These are phyloP conservation scores for Niveomyces coronatus DNA, from an alignment of 2,329 filamentous ascomycete genomes.

Conservation along the genomic window DNA sequence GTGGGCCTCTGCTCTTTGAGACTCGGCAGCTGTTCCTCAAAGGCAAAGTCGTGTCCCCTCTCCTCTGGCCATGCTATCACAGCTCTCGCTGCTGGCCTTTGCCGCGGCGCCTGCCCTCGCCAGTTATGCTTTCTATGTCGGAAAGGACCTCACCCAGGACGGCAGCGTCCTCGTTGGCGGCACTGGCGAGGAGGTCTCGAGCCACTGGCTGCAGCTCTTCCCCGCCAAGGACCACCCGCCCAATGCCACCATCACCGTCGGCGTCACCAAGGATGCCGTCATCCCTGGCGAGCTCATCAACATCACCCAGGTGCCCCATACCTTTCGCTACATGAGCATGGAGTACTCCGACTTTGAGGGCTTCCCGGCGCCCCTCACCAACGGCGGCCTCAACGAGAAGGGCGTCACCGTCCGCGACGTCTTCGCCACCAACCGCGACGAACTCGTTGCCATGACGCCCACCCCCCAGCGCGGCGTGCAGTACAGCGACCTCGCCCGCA, in stretches of 20 bases:
- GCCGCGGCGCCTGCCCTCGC: slow-evolving; percentile 16
- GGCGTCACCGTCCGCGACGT: slow-evolving; percentile 31
- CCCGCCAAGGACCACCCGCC: slow-evolving; percentile 27
- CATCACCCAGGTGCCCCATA: slow-evolving; percentile 18
- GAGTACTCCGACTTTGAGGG: slow-evolving; percentile 29
- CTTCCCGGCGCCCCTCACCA: slow-evolving; percentile 32
- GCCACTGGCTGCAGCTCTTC: slow-evolving; percentile 36
- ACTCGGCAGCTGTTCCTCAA: too few relatives aligned
- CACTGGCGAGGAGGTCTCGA: slow-evolving; percentile 36
- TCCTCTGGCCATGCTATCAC: not conserved
- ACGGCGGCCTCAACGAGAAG: slow-evolving; percentile 32
- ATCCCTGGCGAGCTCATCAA: slow-evolving; percentile 21
- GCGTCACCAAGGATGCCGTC: slow-evolving; percentile 28
- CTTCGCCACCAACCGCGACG: slow-evolving; percentile 28
- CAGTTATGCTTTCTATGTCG: slow-evolving; percentile 39
- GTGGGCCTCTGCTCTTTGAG: too few relatives aligned
- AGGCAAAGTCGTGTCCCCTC: too few relatives aligned
- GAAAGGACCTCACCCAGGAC: slow-evolving; percentile 32
- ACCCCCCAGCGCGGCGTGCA: slow-evolving; percentile 29
- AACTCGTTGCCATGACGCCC: slow-evolving; percentile 29
- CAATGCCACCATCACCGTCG: slow-evolving; percentile 31
- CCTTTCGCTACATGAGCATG: slow-evolving; percentile 19
- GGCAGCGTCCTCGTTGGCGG: slow-evolving; percentile 33
- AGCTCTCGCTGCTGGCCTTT: not conserved
- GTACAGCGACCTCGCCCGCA: slow-evolving; percentile 29